These are phyloP conservation scores for Ceratocystis variospora DNA, from an alignment of 2,329 filamentous ascomycete species.

Conservation along the genomic window DNA sequence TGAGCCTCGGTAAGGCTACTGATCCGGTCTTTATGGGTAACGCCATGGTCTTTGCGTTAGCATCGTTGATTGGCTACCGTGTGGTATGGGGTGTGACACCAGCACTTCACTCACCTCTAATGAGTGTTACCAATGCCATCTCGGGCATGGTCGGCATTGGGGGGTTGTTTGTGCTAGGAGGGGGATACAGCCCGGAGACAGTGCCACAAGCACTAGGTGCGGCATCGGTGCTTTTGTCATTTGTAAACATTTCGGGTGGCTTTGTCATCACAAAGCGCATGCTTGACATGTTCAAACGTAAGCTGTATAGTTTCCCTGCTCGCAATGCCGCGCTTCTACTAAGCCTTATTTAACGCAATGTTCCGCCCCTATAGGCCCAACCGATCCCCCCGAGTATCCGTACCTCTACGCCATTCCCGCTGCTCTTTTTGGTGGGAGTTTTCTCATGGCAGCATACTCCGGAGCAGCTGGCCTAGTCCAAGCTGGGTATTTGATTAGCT, in stretches of 20 bases:
- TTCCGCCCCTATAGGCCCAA: constrained; percentile 40
- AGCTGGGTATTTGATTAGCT: constrained; percentile 75
- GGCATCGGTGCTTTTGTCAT: constrained; percentile 66
- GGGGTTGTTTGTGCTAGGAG: constrained; percentile 77
- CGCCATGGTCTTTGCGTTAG: constrained; percentile 69
- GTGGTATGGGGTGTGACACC: constrained; percentile 78
- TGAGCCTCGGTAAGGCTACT: constrained; percentile 68
- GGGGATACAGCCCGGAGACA: constrained; percentile 62
- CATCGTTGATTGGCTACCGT: constrained; percentile 74
- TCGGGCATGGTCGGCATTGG: constrained; percentile 83
- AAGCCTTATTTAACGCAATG: background rate
- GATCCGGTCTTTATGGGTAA: constrained; percentile 80
- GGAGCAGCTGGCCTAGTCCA: constrained; percentile 75
- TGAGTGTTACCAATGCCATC: constrained; percentile 90
- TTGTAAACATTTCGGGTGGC: constrained; percentile 77
- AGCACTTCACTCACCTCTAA: constrained; percentile 73
- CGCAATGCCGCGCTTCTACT: background rate
- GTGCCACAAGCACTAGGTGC: constrained; percentile 69
- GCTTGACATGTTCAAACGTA: constrained; percentile 78
- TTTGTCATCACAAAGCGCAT: constrained; percentile 89
- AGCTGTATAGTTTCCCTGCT: constrained; percentile 22
- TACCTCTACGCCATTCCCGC: constrained; percentile 75
- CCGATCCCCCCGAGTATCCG: constrained; percentile 75
- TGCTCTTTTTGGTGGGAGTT: constrained; percentile 65
- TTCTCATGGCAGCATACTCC: constrained; percentile 63